A percentile compares a stretch with the other conserved stretches of the same genome.
Evolutionary conservation across 805 yeast genomes (phyloP).

Genomic region (Dipodascus geniculatus): DNA sequence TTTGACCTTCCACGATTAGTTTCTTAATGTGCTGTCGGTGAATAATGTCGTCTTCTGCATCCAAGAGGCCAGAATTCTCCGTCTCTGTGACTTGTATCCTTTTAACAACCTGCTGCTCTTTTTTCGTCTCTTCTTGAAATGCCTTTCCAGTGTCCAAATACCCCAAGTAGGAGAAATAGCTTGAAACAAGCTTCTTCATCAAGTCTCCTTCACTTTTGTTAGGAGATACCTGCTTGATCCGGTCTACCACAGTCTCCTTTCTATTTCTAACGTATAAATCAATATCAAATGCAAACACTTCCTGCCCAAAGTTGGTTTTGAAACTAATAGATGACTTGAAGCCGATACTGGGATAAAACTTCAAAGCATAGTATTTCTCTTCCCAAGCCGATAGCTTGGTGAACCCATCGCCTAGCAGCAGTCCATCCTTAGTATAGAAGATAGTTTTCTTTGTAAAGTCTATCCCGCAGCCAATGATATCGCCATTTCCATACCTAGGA

Average conservation of each 20-base stretch:
- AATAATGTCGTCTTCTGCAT: conserved; percentile 25
- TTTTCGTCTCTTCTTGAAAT: conserved; percentile 35
- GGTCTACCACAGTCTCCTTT: conserved; percentile 26
- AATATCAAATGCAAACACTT: conserved; percentile 51
- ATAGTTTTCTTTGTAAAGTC: conserved; percentile 53
- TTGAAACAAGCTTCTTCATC: conserved; percentile 28
- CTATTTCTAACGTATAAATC: conserved; percentile 37
- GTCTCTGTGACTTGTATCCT: conserved; percentile 11
- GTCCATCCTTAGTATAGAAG: conserved; percentile 77
- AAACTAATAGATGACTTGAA: conserved; percentile 33
- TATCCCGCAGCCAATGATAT: conserved; percentile 75
- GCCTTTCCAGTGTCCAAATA: conserved; percentile 41
- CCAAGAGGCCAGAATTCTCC: not conserved
- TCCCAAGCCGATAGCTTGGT: not conserved
- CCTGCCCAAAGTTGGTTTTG: conserved; percentile 38
- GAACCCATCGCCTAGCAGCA: conserved; percentile 37
- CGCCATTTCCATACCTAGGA: conserved; percentile 41
- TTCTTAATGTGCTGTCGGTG: conserved; percentile 38
- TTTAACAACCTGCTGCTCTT: conserved; percentile 8
- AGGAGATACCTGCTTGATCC: conserved; percentile 8
- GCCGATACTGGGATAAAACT: conserved; percentile 39
- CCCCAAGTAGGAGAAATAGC: conserved; percentile 50
- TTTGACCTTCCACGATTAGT: conserved; percentile 33
- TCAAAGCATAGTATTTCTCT: conserved; percentile 1
- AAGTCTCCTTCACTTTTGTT: conserved; percentile 11